Base-by-base conservation (phyloP, 176 grass and related monocot species). In the Cymbopogon citratus region DNA sequence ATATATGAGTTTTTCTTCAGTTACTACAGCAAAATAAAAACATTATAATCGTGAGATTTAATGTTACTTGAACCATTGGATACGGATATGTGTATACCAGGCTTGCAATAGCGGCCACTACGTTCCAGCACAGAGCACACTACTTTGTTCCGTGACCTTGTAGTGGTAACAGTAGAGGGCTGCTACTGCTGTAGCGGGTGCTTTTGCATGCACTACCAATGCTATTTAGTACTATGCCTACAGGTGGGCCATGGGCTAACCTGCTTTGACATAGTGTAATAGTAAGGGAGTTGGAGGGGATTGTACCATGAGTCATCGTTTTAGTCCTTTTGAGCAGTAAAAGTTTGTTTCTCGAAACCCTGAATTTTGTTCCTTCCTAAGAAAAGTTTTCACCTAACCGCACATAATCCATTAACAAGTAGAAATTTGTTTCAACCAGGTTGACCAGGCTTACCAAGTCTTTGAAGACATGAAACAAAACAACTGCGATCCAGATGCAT, bases 401-500 rank as follows among this genome's bases (percentile, higher is more conserved):
- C 28, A 49, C 65, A 68, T 25, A 13, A 52, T 69, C 63, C n/a
- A 80, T 26, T 80, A 12, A 80, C 65, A 56, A 56, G 19, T 68
- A 36, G 4, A 52, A 61, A 78, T 51, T 33, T 82, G 27, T 70
- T 79, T 84, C 87, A 77, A 87, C 33, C 87, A 95, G 96, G 83
- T 95, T 81, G 80, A 95, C 44, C 66, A 95, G 79, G 92, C 85
- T 66, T 94, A 89, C 82, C 85, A 88, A 83, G 92, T 98, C n/a
- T 95, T 98, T 71, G 89, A 92, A 68, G 92, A 98, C 86, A 98
- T 98, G 96, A 98, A 95, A 88, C 83, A 82, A 28, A 91, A 90
- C n/a, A 71, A 86, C 40, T 93, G 87, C 78, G 80, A 90, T 29
- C 89, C 92, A 4, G 96, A 99, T 87, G 85, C 89, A 73, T 95